Conservation (phyloP, 2,329 filamentous ascomycete genomes). For the Calonectria crousiana region DNA sequence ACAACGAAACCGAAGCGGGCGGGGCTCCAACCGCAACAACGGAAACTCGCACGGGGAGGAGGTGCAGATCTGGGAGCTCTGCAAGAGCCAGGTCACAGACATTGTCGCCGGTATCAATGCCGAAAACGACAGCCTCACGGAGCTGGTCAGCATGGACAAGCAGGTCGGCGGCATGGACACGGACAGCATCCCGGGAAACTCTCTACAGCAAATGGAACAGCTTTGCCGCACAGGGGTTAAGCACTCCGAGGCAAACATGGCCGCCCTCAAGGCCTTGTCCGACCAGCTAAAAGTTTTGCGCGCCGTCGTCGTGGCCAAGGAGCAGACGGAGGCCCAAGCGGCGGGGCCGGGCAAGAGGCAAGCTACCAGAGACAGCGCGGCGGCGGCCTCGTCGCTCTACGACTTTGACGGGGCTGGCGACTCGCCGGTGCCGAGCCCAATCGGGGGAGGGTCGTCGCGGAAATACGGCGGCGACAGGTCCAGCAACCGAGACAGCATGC, state of each 20-base stretch:
- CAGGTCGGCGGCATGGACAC: constrained; percentile 54
- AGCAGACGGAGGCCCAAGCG: constrained; percentile 51
- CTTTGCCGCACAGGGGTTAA: constrained; percentile 58
- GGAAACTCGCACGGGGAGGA: constrained; percentile 58
- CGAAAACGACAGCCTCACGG: constrained; percentile 55
- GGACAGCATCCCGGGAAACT: constrained; percentile 52
- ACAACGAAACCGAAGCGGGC: constrained; percentile 59
- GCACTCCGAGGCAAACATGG: constrained; percentile 53
- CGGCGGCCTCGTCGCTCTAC: constrained; percentile 54
- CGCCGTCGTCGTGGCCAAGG: constrained; percentile 58
- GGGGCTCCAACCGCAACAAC: constrained; percentile 59
- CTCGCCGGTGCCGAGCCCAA: constrained; percentile 59
- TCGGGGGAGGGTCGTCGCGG: constrained; percentile 47
- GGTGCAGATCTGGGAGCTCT: constrained; percentile 57
- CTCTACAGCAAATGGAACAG: constrained; percentile 58
- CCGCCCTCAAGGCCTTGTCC: constrained; percentile 52
- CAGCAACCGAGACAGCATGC: constrained; percentile 63
- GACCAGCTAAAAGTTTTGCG: constrained; percentile 58
- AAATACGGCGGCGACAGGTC: constrained; percentile 53
- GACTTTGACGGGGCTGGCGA: constrained; percentile 60
- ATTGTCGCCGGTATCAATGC: constrained; percentile 55
- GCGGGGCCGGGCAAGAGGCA: constrained; percentile 47
- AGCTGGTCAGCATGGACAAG: constrained; percentile 56
- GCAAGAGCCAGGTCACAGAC: constrained; percentile 54
- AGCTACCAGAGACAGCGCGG: constrained; percentile 38